Base-by-base conservation (phyloP, 257 asterid species). In the Plantago ovata region DNA sequence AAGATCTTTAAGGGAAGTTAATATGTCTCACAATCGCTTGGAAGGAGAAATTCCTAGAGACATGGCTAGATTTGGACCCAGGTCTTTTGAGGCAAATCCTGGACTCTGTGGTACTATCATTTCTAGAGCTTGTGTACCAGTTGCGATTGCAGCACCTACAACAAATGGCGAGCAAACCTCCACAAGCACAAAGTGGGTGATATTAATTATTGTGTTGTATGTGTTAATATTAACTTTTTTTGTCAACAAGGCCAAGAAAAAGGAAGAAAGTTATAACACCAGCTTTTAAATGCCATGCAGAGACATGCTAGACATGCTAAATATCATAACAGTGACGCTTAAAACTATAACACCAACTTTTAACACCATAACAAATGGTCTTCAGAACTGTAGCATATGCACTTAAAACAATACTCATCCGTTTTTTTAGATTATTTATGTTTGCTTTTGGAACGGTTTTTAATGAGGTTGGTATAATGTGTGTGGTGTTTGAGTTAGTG, bases 11-110 rank as follows among this genome's bases (percentile, higher is more conserved):
- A 24, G 36, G 13, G 43, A 13, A 0, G 10, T 86, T n/a, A 70
- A 78, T 64, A 7, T 93, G 1, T 77, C 94, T 0, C 3, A 61
- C 72, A 93, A 93, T 50, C 74, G 70, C 15, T 50, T 93, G 39
- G 76, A 93, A 15, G 98, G 98, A 0, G 84, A 75, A 75, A 70
- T 93, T 58, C 97, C 98, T 2, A 18, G 40, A 33, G 43, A 21
- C 63, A 62, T 82, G 82, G 49, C 82, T 3, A 80, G 73, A 51
- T 88, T 85, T 32, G 80, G 83, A 0, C 68, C 72, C 0, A 7
- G 22, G 36, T 53, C 84, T 1, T 93, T 86, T 11, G 73, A 66
- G 6, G 97, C 85, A 24, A 93, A 93, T 48, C 62, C 70, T 0
- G 81, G 61, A 22, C 45, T 84, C 6, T 93, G 98, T 65, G 96